A percentile compares a stretch with the other conserved stretches of the same genome.
Evolutionary conservation across 2,329 filamentous ascomycete species (phyloP).

Genomic region (Phialocephala sp.): DNA sequence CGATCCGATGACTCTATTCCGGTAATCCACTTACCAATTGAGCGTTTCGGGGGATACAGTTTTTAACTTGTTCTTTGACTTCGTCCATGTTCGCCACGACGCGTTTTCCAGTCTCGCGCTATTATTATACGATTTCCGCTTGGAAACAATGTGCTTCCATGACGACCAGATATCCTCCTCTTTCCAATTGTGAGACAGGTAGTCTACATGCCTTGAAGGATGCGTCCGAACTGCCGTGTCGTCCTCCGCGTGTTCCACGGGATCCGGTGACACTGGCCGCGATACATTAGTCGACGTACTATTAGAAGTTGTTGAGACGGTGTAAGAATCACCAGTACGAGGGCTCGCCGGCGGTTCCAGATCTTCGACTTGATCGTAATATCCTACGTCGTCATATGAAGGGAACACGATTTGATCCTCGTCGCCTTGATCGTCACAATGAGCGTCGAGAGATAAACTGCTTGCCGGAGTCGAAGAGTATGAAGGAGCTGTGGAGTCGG

Average conservation of each 20-base stretch:
- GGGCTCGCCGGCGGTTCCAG: conserved; percentile 58
- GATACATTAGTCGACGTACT: conserved; percentile 56
- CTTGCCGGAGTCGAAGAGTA: conserved; percentile 68
- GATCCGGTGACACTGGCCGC: conserved; percentile 43
- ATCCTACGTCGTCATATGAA: conserved; percentile 48
- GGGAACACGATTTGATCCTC: conserved; percentile 64
- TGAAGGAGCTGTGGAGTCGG: conserved; percentile 59
- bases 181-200: conserved; percentile 91
- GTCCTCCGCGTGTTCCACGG: conserved; percentile 51
- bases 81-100: conserved; percentile 96
- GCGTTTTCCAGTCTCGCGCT: conserved; percentile 88
- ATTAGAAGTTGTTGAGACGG: conserved; percentile 67
- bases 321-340: conserved; percentile 58
- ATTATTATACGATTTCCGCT: conserved; percentile 79
- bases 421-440: conserved; percentile 90
- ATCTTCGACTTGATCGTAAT: conserved; percentile 48
- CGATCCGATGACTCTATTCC: neutral
- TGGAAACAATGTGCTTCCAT: conserved; percentile 90
- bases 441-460: conserved; percentile 77
- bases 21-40: conserved; percentile 79
- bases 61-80: conserved; percentile 83
- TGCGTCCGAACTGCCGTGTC: conserved; percentile 60
- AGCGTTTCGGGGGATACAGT: conserved; percentile 90
- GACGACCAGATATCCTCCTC: conserved; percentile 98
- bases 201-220: conserved; percentile 86